Percentiles rank a stretch among this genome's conserved stretches.
These are phyloP conservation scores for Triangularia verruculosa DNA, from an alignment of 2,329 filamentous ascomycete species.

Conservation along the genomic window DNA sequence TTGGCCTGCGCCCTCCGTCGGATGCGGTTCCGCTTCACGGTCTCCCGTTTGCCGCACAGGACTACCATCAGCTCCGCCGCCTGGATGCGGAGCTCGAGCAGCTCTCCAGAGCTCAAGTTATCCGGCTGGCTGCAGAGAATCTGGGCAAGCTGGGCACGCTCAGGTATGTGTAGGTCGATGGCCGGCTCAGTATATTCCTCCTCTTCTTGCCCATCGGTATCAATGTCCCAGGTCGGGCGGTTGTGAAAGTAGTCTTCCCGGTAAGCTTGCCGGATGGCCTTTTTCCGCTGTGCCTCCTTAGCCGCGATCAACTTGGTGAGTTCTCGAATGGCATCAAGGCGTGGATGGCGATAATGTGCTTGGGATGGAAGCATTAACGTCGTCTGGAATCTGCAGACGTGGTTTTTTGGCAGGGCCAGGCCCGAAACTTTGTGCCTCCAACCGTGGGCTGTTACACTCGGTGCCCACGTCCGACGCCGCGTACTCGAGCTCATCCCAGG, in stretches of 20 bases:
- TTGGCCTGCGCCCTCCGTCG: slow-evolving; percentile 5
- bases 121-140: slow-evolving; percentile 13
- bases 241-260: slow-evolving; percentile 31
- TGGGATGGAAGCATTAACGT: not conserved
- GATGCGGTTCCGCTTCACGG: slow-evolving; percentile 10
- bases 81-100: slow-evolving; percentile 10
- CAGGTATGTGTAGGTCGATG: slow-evolving; percentile 20
- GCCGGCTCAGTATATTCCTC: slow-evolving; percentile 17
- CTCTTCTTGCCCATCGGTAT: slow-evolving; percentile 18
- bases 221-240: slow-evolving; percentile 3
- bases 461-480: not conserved
- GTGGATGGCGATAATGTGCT: not conserved
- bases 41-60: slow-evolving; percentile 17
- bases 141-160: slow-evolving; percentile 21
- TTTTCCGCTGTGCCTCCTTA: not conserved
- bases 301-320: slow-evolving; percentile 2
- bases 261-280: not conserved
- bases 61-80: slow-evolving; percentile 10
- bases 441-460: not conserved
- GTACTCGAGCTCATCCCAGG: not conserved
- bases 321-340: not conserved
- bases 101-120: slow-evolving; percentile 7
- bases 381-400: slow-evolving; percentile 7
- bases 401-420: slow-evolving; percentile 1
- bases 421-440: not conserved